These are phyloP conservation scores for Tetrapisispora fleetii DNA, from an alignment of 805 yeast genomes.

Conservation along the genomic window DNA sequence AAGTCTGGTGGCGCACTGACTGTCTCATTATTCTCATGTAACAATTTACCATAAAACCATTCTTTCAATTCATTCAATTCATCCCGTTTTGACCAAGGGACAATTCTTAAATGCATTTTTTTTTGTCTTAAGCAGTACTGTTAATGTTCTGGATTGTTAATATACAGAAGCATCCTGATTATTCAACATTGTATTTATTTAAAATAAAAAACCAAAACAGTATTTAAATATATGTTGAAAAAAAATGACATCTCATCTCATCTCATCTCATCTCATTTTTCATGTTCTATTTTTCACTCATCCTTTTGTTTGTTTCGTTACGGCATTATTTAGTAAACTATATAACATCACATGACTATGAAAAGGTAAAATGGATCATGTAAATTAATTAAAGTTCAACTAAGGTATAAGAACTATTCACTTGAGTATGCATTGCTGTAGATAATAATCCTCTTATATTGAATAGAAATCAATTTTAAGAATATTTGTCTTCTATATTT, in stretches of 20 bases:
- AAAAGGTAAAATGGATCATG: no score
- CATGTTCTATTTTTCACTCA: neutral
- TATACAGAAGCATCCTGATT: no score
- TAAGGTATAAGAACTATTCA: no score
- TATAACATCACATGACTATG: neutral
- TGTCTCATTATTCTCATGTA: slow-evolving; percentile 2
- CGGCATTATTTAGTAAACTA: neutral
- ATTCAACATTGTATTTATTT: no score
- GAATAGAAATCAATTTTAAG: no score
- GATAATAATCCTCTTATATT: no score
- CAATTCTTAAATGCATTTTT: slow-evolving; percentile 23
- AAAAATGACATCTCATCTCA: neutral
- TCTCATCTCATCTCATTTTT: neutral
- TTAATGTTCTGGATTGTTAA: no score
- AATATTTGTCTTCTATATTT: no score
- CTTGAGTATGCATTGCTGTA: no score
- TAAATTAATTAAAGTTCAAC: no score
- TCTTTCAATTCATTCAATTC: slow-evolving; percentile 40
- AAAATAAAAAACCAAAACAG: neutral
- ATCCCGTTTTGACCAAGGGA: slow-evolving; percentile 30
- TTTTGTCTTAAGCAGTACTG: no score
- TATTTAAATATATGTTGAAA: neutral
- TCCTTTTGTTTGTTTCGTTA: neutral
- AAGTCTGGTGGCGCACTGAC: slow-evolving; percentile 3
- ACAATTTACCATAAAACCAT: slow-evolving; percentile 41